Evolutionary conservation across 495 filamentous ascomycete species (phyloP), one percentile per base, ranked within the genome.

Genomic region (Penicillium malachiteum): DNA sequence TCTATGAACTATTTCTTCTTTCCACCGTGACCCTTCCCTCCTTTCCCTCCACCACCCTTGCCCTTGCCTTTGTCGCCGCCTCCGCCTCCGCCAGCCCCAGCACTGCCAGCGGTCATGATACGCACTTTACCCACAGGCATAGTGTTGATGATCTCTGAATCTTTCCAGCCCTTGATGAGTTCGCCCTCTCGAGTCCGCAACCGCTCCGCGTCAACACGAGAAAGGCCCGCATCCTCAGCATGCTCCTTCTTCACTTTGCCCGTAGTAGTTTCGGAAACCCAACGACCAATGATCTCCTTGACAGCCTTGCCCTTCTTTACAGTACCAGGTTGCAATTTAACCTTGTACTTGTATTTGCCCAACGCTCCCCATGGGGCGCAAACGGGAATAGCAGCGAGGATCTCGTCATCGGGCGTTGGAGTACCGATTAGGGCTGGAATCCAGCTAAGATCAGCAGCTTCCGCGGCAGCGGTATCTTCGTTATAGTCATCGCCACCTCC

Each of bases 281-380:
- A 97, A 45, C 80, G 80, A 37, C 81, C 81, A 14, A 96, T 65
- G 39, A 97, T 88, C 71, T 96, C 92, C 72, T 89, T 89, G 21
- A 96, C 84, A 13, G 93, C 94, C 69, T 96, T 98, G 2, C 93
- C 92, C 74, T 96, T 95, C 80, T 98, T 98, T 61, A 85, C 80
- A 3, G 83, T 62, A 3, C 94, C 94, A 0, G 94, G 94, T 73
- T 97, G 94, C 58, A 98, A 60, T 76, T 97, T 98, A 16, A 83
- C 88, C 65, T 91, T 89, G 74, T 96, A 97, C 72, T 95, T 96
- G 62, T 87, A 88, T 46, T 79, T 82, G 9, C 72, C 71, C 57
- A 98, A 77, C 1, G 94, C 89, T 14, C 79, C 78, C 87, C 92
- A 97, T 4, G 94, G 94, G 14, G 90, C 94, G 68, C 93, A 97